Percentiles rank a stretch among this genome's conserved stretches.
Conservation (phyloP, 2,329 filamentous ascomycete genomes). For the Phialemoniopsis sp. region DNA sequence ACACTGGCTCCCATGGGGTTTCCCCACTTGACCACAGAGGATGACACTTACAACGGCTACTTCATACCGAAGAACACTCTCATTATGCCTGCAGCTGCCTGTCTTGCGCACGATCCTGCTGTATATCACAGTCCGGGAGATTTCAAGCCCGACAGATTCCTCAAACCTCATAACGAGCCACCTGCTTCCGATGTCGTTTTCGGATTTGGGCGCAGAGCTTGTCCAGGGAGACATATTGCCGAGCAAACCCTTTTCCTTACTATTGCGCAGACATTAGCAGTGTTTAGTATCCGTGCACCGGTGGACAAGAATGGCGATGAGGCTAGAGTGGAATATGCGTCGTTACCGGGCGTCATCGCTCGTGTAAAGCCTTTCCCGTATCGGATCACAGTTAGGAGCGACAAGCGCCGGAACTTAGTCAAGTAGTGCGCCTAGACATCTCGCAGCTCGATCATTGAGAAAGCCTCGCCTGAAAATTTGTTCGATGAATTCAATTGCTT, state of each 20-base stretch:
- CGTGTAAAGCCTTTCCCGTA: too few relatives aligned
- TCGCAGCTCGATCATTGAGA: too few relatives aligned
- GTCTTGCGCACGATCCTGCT: constrained; percentile 2
- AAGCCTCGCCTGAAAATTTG: too few relatives aligned
- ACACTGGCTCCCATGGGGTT: constrained; percentile 26
- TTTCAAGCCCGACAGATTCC: constrained; percentile 7
- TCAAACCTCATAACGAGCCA: constrained; percentile 2
- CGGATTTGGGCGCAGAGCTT: constrained; percentile 4
- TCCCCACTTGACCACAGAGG: constrained; percentile 32
- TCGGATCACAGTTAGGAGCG: too few relatives aligned
- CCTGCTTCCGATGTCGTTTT: neutral
- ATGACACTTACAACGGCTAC: constrained; percentile 35
- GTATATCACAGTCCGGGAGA: constrained; percentile 1
- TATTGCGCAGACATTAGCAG: neutral
- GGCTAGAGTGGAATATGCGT: neutral
- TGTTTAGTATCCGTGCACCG: neutral
- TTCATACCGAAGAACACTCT: constrained; percentile 38
- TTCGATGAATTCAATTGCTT: too few relatives aligned
- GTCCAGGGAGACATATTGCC: constrained; percentile 2
- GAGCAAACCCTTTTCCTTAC: neutral
- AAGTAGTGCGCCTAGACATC: too few relatives aligned
- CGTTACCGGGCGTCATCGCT: too few relatives aligned
- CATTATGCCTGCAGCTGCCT: constrained; percentile 13
- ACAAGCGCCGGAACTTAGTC: too few relatives aligned
- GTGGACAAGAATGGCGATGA: too few relatives aligned